Evolutionary conservation across 129 eudicot genomes (phyloP), one percentile per base, ranked within the genome.

Genomic region (Glebionis coronaria): DNA sequence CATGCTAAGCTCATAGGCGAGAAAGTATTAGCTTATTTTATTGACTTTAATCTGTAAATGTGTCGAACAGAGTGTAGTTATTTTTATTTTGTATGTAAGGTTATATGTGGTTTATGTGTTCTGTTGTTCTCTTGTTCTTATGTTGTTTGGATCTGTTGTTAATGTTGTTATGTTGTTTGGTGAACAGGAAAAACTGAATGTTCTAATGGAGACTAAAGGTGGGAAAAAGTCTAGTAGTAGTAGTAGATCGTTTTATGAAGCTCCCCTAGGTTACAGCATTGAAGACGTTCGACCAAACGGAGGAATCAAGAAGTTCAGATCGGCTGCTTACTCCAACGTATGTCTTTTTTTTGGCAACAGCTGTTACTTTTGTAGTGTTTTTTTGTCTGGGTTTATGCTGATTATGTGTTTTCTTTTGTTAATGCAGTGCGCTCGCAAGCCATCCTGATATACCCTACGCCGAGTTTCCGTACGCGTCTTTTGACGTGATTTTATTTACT

Each of bases 251-350:
- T 71, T 78, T 51, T 85, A 90, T 73, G 97, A 90, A 87, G 97
- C 96, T 73, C 95, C 98, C 84, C 88, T 93, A 8, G 95, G 95
- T 58, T 93, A 93, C 96, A 83, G 87, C 96, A 93, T 93, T 86
- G 98, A 93, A 61, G 98, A 93, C 98, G 71, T 93, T 79, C 87
- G 98, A 71, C 98, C 98, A 66, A 93, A 93, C 95, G 98, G 98
- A 23, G 98, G 98, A 82, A 82, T 93, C 78, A 84, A 84, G 85
- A 93, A 88, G 64, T 93, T 93, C 95, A 86, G 90, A 88, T 88
- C 98, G 70, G 98, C 98, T 93, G 96, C 98, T 49, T 93, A 93
- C 97, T 93, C 98, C 68, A 93, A 93, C 97, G 98, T 92, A 68
- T 83, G 87, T 69, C 54, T 45, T 29, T 44, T n/a, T n/a, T 19